Evolutionary conservation across 1,284 basidiomycete genomes (phyloP).

Genomic region (Malassezia brasiliensis): DNA sequence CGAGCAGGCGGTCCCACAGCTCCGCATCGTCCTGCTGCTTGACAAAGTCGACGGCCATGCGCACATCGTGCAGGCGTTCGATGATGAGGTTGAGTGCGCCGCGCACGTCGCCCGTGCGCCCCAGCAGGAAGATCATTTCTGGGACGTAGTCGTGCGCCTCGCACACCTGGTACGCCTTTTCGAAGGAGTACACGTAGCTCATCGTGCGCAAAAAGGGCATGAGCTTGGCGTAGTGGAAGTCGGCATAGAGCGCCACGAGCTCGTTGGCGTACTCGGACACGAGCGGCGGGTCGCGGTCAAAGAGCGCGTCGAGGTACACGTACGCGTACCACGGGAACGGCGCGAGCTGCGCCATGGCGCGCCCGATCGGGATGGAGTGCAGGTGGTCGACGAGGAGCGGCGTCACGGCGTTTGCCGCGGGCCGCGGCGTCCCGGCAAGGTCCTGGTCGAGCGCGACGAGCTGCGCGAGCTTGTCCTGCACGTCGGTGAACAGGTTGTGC

Average conservation of each 20-base stretch:
- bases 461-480: constrained; percentile 81
- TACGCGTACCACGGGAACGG: constrained; percentile 72
- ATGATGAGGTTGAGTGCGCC: constrained; percentile 89
- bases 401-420: constrained; percentile 60
- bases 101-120: constrained; percentile 94
- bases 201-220: constrained; percentile 78
- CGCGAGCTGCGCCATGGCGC: constrained; percentile 79
- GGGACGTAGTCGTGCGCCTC: constrained; percentile 73
- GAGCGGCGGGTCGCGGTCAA: constrained; percentile 72
- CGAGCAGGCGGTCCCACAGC: constrained; percentile 90
- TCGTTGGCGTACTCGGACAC: constrained; percentile 72
- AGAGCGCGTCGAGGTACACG: constrained; percentile 82
- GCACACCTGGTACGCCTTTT: constrained; percentile 83
- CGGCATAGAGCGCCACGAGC: constrained; percentile 83
- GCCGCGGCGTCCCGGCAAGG: constrained; percentile 51
- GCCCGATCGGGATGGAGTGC: constrained; percentile 80
- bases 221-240: constrained; percentile 66
- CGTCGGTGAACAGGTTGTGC: constrained; percentile 85
- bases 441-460: constrained; percentile 92
- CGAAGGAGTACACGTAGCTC: constrained; percentile 83
- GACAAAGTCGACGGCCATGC: constrained; percentile 85
- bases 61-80: constrained; percentile 80
- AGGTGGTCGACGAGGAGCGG: constrained; percentile 83
- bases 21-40: constrained; percentile 95
- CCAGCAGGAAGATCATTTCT: constrained; percentile 95